These are phyloP conservation scores for Exophiala aquamarina DNA, from an alignment of 2,329 filamentous ascomycete species.

Conservation along the genomic window DNA sequence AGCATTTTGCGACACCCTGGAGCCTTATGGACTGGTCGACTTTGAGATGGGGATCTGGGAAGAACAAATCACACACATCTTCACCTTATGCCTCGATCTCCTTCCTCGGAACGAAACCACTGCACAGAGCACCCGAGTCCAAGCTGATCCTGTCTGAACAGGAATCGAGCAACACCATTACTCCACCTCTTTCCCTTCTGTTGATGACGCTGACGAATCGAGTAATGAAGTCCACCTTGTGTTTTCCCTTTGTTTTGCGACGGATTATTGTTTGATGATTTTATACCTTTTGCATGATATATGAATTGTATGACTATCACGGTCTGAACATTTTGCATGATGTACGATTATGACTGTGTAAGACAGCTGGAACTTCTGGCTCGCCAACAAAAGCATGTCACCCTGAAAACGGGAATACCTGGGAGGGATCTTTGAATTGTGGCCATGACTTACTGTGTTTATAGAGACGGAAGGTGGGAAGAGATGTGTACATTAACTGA, in stretches of 20 bases:
- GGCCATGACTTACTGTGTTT: not conserved
- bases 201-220: conserved; percentile 12
- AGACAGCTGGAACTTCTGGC: conserved; percentile 7
- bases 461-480: not conserved
- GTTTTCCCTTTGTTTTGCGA: conserved; percentile 16
- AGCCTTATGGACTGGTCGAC: conserved; percentile 91
- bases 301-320: conserved; percentile 25
- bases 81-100: conserved; percentile 19
- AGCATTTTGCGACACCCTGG: conserved; percentile 78
- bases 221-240: conserved; percentile 8
- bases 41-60: conserved; percentile 98
- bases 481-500: no score
- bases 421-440: not conserved
- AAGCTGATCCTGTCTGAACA: conserved; percentile 5
- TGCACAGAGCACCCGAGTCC: conserved; percentile 2
- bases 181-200: conserved; percentile 1
- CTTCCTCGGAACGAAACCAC: conserved; percentile 9
- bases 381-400: conserved; percentile 15
- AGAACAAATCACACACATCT: conserved; percentile 73
- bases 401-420: conserved; percentile 1
- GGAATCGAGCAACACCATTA: not conserved
- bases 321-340: conserved; percentile 13
- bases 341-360: conserved; percentile 21
- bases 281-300: conserved; percentile 21
- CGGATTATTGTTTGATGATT: conserved; percentile 14